Base-by-base conservation (phyloP, 2,329 filamentous ascomycete genomes). In the Verticillium nonalfalfae region DNA sequence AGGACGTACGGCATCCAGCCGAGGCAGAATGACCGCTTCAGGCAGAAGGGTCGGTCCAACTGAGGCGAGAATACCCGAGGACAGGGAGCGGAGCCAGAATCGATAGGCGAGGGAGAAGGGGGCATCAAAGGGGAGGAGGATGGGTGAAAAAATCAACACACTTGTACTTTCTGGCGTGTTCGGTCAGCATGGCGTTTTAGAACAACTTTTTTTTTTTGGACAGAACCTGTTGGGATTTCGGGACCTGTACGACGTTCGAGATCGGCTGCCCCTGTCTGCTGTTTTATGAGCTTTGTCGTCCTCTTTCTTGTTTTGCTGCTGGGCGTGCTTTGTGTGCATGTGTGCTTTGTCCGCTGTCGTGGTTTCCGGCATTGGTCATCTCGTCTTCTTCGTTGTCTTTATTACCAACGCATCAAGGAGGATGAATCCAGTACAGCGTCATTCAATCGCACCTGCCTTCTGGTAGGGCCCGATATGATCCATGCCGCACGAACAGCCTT, bases 1-100 rank as follows among this genome's bases (percentile, higher is more conserved):
- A 79, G 91, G 71, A 81, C 84, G 55, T 95, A 94, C 71, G 91
- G 91, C 45, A 92, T 89, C 71, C 91, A 95, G 77, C 90, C 90
- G 38, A 83, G 81, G 69, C 89, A 91, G 74, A 33, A 33, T 4
- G 57, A 58, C 15, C 38, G 57, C 38, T 58, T 45, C 57, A 58
- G 57, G 39, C 56, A 62, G 35, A 39, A 65, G 40, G 61, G 59
- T 3, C 31, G 45, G 57, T 45, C 14, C 18, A 2, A 1, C 45
- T 52, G 11, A 26, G 45, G 45, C 14, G 39, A 13, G 21, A 7
- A 52, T 45, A 26, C 45, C 45, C 45, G 9, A 10, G 18, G 18
- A 18, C 14, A 45, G 4, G 18, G 10, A 21, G 21, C 45, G 45
- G 26, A 4, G 26, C 26, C 26, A 31, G 26, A 31, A 31, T 31